Conservation (phyloP, 2,329 filamentous ascomycete species). For the Lecanicillium sp. region DNA sequence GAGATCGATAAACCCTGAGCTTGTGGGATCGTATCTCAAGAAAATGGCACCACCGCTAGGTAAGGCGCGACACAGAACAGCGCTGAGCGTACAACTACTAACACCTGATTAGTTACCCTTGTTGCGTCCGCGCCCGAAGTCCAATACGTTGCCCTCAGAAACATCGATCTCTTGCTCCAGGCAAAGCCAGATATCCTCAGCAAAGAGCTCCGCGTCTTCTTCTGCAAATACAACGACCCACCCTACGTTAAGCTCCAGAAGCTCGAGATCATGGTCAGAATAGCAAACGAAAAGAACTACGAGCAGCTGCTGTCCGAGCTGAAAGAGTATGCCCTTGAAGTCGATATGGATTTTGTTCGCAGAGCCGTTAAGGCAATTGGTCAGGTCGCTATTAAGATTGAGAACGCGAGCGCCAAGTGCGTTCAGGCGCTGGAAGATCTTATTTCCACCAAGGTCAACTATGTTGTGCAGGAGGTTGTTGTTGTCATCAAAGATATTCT, state of each 20-base stretch:
- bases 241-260: constrained; percentile 97
- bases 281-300: constrained; percentile 94
- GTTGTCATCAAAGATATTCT: constrained; percentile 99
- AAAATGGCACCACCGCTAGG: constrained; percentile 97
- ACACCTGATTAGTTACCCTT: constrained; percentile 67
- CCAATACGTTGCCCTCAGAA: constrained; percentile 92
- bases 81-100: constrained; percentile 5
- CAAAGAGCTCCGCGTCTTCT: constrained; percentile 97
- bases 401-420: constrained; percentile 88
- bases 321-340: constrained; percentile 95
- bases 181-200: constrained; percentile 94
- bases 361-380: constrained; percentile 93
- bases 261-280: constrained; percentile 97
- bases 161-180: constrained; percentile 92
- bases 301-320: constrained; percentile 90
- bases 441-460: constrained; percentile 97
- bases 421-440: constrained; percentile 90
- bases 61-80: constrained; percentile 35
- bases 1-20: constrained; percentile 71
- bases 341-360: constrained; percentile 98
- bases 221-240: constrained; percentile 99
- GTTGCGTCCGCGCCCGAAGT: constrained; percentile 95
- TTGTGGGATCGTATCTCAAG: constrained; percentile 81
- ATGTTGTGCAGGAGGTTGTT: constrained; percentile 95
- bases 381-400: constrained; percentile 97